Conservation (phyloP, 2,329 filamentous ascomycete species). For the Phialophora macrospora region DNA sequence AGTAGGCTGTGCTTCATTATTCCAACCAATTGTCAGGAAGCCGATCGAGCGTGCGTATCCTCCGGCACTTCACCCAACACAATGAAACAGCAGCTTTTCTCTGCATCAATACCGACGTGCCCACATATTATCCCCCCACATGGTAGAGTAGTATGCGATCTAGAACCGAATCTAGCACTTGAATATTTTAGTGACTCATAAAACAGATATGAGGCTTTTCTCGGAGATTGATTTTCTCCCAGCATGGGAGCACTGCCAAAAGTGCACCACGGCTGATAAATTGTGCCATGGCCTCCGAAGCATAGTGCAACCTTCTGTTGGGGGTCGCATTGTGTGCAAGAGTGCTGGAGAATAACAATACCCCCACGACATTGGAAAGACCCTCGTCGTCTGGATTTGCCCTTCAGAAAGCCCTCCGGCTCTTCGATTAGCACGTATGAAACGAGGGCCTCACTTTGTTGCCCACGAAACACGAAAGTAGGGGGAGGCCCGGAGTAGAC, state of each 20-base stretch:
- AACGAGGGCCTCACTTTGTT: background rate
- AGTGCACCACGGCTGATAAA: background rate
- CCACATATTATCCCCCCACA: background rate
- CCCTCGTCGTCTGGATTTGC: background rate
- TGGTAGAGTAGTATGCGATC: background rate
- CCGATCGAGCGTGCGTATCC: too few species aligned
- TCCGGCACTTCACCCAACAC: accelerated
- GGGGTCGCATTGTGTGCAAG: background rate
- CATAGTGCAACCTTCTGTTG: background rate
- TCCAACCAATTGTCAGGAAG: too few species aligned
- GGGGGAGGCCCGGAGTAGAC: background rate
- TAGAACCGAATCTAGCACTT: background rate
- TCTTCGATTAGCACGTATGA: background rate
- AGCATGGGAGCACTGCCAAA: background rate
- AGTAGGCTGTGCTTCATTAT: background rate
- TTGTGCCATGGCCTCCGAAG: background rate
- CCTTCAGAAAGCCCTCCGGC: background rate
- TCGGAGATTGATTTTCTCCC: background rate
- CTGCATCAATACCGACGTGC: background rate
- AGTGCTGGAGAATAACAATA: background rate
- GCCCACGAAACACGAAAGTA: background rate
- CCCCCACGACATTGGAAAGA: background rate
- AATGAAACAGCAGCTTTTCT: background rate
- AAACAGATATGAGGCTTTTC: background rate
- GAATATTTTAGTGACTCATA: background rate